A percentile compares a stretch with the other conserved stretches of the same genome.
These are phyloP conservation scores for Trametes gibbosa DNA, from an alignment of 768 basidiomycete species.

Conservation along the genomic window DNA sequence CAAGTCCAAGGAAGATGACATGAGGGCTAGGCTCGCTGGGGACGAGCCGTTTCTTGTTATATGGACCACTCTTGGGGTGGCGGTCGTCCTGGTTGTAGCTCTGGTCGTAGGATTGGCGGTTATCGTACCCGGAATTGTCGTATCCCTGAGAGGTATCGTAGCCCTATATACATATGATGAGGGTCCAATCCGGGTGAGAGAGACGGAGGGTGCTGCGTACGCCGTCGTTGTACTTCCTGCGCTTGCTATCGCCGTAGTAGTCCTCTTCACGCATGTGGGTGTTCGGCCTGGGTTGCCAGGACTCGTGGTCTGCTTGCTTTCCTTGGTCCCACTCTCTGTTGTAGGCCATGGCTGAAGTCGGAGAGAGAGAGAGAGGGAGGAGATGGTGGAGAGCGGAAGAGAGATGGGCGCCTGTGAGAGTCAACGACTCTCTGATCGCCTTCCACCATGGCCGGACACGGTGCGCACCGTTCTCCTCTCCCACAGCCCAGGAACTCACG, in stretches of 20 bases:
- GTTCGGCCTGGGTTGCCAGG: slow-evolving; percentile 42
- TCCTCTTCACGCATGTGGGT: slow-evolving; percentile 66
- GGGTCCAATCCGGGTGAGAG: not conserved
- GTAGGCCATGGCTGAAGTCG: slow-evolving; percentile 52
- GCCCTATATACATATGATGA: slow-evolving; percentile 36
- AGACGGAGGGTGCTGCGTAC: slow-evolving; percentile 39
- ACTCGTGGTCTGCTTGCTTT: slow-evolving; percentile 44
- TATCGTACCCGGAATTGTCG: slow-evolving; percentile 44
- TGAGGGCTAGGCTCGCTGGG: slow-evolving; percentile 88
- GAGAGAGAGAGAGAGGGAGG: slow-evolving; percentile 13
- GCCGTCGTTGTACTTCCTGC: slow-evolving; percentile 76
- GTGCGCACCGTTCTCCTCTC: slow-evolving; percentile 32
- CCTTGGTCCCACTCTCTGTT: slow-evolving; percentile 88
- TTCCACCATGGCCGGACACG: slow-evolving; percentile 62
- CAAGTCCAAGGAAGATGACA: slow-evolving; percentile 93
- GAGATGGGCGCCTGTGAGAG: slow-evolving; percentile 16
- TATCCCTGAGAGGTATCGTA: slow-evolving; percentile 49
- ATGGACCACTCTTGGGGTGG: slow-evolving; percentile 26
- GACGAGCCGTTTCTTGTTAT: slow-evolving; percentile 70
- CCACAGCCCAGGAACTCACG: not conserved
- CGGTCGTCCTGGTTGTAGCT: slow-evolving; percentile 54
- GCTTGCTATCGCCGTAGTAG: slow-evolving; percentile 66
- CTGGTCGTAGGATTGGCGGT: slow-evolving; percentile 35
- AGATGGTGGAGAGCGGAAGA: slow-evolving; percentile 24
- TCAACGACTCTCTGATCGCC: slow-evolving; percentile 25